These are phyloP conservation scores for Karstenula rhodostoma DNA, from an alignment of 2,329 filamentous ascomycete species.

Conservation along the genomic window DNA sequence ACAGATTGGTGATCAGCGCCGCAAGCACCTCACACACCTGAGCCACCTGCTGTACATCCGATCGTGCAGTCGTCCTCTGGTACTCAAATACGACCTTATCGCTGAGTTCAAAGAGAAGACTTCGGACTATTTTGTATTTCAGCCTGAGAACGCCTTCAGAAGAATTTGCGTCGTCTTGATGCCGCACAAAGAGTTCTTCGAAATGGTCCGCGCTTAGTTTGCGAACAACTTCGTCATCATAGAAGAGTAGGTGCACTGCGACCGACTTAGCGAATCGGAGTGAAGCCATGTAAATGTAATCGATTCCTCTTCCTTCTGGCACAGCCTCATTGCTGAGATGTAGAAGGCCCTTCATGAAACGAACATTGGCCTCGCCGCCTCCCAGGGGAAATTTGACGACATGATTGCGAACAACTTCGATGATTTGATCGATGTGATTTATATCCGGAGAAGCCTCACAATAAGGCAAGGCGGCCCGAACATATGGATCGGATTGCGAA, in stretches of 20 bases:
- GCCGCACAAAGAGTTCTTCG: slow-evolving; percentile 31
- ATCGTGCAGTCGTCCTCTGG: slow-evolving; percentile 29
- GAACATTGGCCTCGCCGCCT: slow-evolving; percentile 35
- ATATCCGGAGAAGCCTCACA: slow-evolving; percentile 33
- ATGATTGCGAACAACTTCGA: slow-evolving; percentile 31
- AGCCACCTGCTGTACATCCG: slow-evolving; percentile 37
- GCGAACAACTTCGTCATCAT: slow-evolving; percentile 40
- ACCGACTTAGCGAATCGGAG: slow-evolving; percentile 30
- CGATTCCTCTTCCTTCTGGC: slow-evolving; percentile 25
- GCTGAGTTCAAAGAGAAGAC: slow-evolving; percentile 28
- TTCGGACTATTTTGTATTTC: slow-evolving; percentile 34
- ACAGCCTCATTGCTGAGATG: slow-evolving; percentile 31
- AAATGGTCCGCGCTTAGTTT: slow-evolving; percentile 30
- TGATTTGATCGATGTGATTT: slow-evolving; percentile 28
- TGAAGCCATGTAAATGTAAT: slow-evolving; percentile 33
- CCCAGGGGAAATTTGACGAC: slow-evolving; percentile 26
- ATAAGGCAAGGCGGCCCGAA: slow-evolving; percentile 41
- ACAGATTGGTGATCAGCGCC: slow-evolving; percentile 29
- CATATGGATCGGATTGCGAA: slow-evolving; percentile 40
- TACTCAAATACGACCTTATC: slow-evolving; percentile 36
- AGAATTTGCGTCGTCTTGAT: slow-evolving; percentile 24
- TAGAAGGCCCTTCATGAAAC: slow-evolving; percentile 38
- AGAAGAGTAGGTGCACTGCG: slow-evolving; percentile 36
- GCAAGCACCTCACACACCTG: slow-evolving; percentile 29
- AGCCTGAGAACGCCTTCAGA: slow-evolving; percentile 23